Evolutionary conservation across 2,329 filamentous ascomycete species (phyloP), one percentile per base, ranked within the genome.

Genomic region (Fusarium sp.): DNA sequence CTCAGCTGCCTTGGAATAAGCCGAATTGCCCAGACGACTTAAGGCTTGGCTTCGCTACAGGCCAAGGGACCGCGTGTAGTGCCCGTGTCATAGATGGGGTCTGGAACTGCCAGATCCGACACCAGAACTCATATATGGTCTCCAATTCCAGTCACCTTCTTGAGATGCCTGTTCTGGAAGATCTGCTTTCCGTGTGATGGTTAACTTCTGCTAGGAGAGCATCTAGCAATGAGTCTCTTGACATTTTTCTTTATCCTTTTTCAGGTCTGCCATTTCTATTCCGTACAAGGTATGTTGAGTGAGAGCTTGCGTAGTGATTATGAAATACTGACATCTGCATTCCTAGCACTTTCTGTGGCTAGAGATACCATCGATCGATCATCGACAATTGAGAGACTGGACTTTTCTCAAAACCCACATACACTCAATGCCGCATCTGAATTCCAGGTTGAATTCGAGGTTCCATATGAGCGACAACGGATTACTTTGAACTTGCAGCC

Each of bases 1-100:
- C 66, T 69, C 31, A 69, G 66, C 66, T 49, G 18, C 44, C 61
- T 55, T 69, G 66, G 50, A 68, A 53, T 12, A 67, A 50, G 66
- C 42, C 48, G 33, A 47, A 42, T 21, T 29, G 66, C 47, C 62
- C 15, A 55, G 55, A 13, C 31, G 35, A 33, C 37, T 35, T 20
- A 41, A 11, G 33, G 18, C 56, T 69, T 65, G 60, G 59, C 60
- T 57, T 57, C 23, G 29, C 60, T 63, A 57, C 37, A 48, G 58
- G 60, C 58, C 60, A 57, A 63, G 60, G 38, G 16, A 52, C 26
- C 41, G 24, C 18, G 31, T 39, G 20, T 24, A 29, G 13, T 64
- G 21, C 59, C 58, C 11, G 42, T 63, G 60, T 63, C 60, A 63
- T 63, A 63, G 58, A 63, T 35, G 37, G 60, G 44, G 58, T 48